Conservation (phyloP, 2,329 filamentous ascomycete genomes). For the Leptographium wingfieldii region DNA sequence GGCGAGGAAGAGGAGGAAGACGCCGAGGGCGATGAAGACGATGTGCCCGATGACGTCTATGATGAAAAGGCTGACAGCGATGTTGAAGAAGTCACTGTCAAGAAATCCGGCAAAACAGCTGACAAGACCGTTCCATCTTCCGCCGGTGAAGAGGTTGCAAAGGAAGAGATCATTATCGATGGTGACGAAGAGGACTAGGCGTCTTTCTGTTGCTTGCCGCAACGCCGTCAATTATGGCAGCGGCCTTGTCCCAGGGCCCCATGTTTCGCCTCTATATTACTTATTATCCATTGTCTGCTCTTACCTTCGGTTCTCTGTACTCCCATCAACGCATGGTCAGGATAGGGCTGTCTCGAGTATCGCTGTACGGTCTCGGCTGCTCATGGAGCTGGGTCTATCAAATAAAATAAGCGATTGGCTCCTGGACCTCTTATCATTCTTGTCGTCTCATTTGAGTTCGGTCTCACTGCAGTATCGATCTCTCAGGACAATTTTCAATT, state of each 20-base stretch:
- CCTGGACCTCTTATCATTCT: neutral
- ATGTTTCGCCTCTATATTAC: too few species aligned
- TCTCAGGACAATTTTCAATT: neutral
- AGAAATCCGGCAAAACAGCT: constrained; percentile 6
- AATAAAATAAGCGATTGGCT: neutral
- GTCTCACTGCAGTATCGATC: neutral
- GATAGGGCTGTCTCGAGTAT: too few species aligned
- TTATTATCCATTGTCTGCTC: neutral
- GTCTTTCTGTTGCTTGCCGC: neutral
- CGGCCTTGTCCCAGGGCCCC: neutral
- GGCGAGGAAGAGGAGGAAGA: constrained; percentile 15
- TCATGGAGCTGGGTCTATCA: neutral
- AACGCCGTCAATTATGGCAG: neutral
- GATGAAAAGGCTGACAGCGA: constrained; percentile 10
- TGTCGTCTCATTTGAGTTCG: neutral
- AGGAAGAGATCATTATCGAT: constrained; percentile 6
- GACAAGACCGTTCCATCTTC: constrained; percentile 8
- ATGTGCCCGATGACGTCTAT: constrained; percentile 17
- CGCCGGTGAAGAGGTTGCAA: constrained; percentile 4
- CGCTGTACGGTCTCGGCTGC: neutral
- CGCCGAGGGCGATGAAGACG: constrained; percentile 18
- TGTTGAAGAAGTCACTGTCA: constrained; percentile 5
- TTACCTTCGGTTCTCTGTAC: neutral
- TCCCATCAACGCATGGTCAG: too few species aligned
- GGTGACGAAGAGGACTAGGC: constrained; percentile 11